A percentile compares a stretch with the other conserved stretches of the same genome.
Conservation (phyloP, 306 rosid genomes). For the Lupinus albus region DNA sequence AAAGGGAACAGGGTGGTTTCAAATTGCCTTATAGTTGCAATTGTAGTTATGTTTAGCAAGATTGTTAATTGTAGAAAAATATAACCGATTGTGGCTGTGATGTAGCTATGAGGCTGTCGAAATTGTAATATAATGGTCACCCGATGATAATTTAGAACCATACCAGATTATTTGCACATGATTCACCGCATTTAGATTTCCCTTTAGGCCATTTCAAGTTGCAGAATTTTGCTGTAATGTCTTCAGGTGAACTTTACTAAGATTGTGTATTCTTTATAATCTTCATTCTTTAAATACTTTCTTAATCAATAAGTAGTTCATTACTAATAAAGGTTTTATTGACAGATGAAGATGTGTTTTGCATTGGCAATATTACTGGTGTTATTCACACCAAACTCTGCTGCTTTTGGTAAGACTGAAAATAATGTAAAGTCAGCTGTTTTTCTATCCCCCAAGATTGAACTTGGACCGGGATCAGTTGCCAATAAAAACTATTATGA, state of each 20-base stretch:
- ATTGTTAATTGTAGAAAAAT: no score
- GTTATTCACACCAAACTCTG: slow-evolving; percentile 39
- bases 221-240: neutral
- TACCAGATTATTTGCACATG: neutral
- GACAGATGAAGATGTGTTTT: slow-evolving; percentile 50
- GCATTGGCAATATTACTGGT: slow-evolving; percentile 40
- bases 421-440: slow-evolving; percentile 48
- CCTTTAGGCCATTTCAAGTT: neutral
- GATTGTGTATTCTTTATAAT: neutral
- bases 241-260: neutral
- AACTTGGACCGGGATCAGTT: slow-evolving; percentile 69
- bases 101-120: no score
- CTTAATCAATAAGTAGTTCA: neutral
- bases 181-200: neutral
- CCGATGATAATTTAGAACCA: no score
- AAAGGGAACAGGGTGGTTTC: neutral
- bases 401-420: slow-evolving; percentile 35
- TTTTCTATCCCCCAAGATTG: slow-evolving; percentile 63
- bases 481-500: slow-evolving; percentile 41
- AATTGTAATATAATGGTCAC: no score
- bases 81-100: no score
- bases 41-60: no score
- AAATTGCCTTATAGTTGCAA: no score
- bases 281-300: slow-evolving; percentile 9
- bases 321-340: slow-evolving; percentile 27